Conservation (phyloP, 495 filamentous ascomycete genomes). For the Penicillium canescens region DNA sequence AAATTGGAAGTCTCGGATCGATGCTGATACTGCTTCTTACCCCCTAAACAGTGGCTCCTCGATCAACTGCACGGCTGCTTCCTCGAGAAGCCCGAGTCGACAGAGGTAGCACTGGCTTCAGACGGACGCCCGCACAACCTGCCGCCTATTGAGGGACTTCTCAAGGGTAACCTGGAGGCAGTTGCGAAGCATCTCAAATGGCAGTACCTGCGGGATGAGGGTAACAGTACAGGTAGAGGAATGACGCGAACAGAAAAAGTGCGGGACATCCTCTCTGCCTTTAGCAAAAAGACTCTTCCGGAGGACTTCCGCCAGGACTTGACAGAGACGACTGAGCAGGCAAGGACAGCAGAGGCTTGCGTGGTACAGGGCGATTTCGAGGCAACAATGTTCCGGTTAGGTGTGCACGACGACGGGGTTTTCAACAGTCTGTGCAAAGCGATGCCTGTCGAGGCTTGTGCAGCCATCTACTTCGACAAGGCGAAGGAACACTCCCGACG, state of each 20-base stretch:
- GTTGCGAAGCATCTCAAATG: conserved; percentile 42
- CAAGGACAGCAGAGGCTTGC: conserved; percentile 41
- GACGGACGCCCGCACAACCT: conserved; percentile 37
- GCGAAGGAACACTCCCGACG: conserved; percentile 35
- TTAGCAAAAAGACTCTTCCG: conserved; percentile 41
- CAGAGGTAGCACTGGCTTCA: conserved; percentile 30
- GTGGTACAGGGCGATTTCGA: conserved; percentile 51
- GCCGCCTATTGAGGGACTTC: conserved; percentile 37
- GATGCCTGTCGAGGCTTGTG: conserved; percentile 47
- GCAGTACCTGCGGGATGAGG: conserved; percentile 33
- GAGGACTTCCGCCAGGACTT: conserved; percentile 47
- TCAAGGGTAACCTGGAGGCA: conserved; percentile 35
- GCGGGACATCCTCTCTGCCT: conserved; percentile 52
- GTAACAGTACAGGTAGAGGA: conserved; percentile 18
- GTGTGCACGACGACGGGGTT: conserved; percentile 47
- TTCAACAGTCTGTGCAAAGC: conserved; percentile 47
- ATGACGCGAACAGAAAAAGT: conserved; percentile 44
- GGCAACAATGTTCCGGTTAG: conserved; percentile 51
- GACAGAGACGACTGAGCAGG: conserved; percentile 23
- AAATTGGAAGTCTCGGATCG: not conserved
- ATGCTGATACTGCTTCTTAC: not conserved
- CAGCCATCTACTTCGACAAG: conserved; percentile 51
- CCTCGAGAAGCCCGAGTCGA: conserved; percentile 23
- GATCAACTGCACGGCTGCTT: conserved; percentile 44
- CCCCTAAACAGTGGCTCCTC: conserved; percentile 40